These are phyloP conservation scores for Candida peoriensis DNA, from an alignment of 805 yeast species.

Conservation along the genomic window DNA sequence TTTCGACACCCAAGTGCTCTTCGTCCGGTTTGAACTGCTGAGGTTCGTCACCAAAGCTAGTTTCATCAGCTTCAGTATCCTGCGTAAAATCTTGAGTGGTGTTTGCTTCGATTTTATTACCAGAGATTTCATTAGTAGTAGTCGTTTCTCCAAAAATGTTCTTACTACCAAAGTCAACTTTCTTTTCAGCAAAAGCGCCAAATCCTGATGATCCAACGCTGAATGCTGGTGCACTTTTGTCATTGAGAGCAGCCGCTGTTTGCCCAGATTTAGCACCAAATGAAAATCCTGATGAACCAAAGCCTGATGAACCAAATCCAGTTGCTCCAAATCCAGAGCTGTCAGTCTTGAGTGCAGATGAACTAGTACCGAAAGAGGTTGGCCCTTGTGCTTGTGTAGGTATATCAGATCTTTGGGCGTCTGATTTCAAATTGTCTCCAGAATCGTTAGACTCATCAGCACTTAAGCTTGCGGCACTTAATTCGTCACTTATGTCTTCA, in stretches of 20 bases:
- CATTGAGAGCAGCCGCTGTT: not conserved
- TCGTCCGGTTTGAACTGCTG: too few species aligned
- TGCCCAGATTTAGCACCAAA: constrained; percentile 1
- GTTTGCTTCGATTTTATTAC: too few species aligned
- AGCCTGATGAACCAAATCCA: constrained; percentile 3
- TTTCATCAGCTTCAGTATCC: too few species aligned
- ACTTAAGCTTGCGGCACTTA: too few species aligned
- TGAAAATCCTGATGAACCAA: not conserved
- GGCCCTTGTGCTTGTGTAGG: constrained; percentile 1
- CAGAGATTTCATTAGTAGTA: not conserved
- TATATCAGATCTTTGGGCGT: too few species aligned
- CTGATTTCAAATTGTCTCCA: too few species aligned
- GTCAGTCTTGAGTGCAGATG: not conserved
- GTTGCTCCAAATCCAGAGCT: constrained; percentile 5
- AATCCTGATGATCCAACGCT: constrained; percentile 10
- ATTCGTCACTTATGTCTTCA: too few species aligned
- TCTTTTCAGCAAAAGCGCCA: constrained; percentile 14
- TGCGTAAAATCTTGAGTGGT: too few species aligned
- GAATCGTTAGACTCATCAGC: too few species aligned
- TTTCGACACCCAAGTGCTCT: too few species aligned
- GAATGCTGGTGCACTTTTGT: not conserved
- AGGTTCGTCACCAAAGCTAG: too few species aligned
- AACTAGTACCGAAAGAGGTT: constrained; percentile 1
- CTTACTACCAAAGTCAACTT: constrained; percentile 7
- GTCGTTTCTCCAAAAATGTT: constrained; percentile 9